Percentiles rank a stretch among this genome's conserved stretches.
These are phyloP conservation scores for Dioscorea dumetorum DNA, from an alignment of 106 monocot species.

Conservation along the genomic window DNA sequence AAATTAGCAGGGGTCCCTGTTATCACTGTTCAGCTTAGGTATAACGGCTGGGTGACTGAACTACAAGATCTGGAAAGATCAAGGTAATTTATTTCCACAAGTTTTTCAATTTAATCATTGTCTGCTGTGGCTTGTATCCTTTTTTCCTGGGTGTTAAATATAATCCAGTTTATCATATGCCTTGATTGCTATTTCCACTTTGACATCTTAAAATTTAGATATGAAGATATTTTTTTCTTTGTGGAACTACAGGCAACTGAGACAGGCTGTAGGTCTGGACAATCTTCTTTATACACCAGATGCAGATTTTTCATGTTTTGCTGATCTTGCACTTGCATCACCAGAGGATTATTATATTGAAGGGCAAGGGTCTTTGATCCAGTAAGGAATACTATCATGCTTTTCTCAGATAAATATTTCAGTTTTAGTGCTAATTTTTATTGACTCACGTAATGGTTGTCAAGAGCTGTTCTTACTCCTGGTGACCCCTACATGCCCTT, in stretches of 20 bases:
- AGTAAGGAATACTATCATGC: slow-evolving; percentile 36
- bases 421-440: too few species aligned
- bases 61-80: slow-evolving; percentile 69
- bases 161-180: too few species aligned
- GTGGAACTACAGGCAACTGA: slow-evolving; percentile 51
- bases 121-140: neutral
- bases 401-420: too few species aligned
- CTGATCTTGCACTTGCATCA: slow-evolving; percentile 90
- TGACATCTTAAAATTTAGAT: neutral
- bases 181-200: too few species aligned
- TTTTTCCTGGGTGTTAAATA: too few species aligned
- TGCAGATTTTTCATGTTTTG: slow-evolving; percentile 97
- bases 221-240: slow-evolving; percentile 1
- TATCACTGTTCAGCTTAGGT: slow-evolving; percentile 93
- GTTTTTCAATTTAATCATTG: neutral
- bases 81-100: slow-evolving; percentile 36
- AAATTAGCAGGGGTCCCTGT: slow-evolving; percentile 94
- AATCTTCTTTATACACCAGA: slow-evolving; percentile 98
- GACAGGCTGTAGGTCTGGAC: slow-evolving; percentile 78
- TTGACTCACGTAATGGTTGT: neutral
- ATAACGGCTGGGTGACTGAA: slow-evolving; percentile 97
- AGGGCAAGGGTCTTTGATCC: slow-evolving; percentile 93
- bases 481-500: slow-evolving; percentile 99
- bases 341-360: slow-evolving; percentile 96
- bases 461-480: slow-evolving; percentile 91